Base-by-base conservation (phyloP, 495 filamentous ascomycete species). In the Aspergillus indologenus region DNA sequence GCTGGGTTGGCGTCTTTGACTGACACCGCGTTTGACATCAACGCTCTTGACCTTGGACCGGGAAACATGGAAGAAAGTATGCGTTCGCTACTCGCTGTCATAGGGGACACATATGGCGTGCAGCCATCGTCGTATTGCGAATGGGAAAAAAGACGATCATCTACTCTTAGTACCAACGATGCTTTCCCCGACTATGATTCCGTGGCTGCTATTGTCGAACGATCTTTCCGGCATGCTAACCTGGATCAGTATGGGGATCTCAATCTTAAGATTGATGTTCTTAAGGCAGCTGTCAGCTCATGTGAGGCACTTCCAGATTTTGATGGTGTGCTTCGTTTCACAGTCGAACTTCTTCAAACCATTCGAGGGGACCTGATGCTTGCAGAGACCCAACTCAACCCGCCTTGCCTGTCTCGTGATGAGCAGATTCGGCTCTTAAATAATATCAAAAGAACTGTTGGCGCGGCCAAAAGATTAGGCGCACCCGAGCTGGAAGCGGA, bases 231-330 rank as follows among this genome's bases (percentile, higher is more conserved):
- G 22, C 71, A 77, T 59, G 47, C 71, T 47, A 65, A 63, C 17
- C 57, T 79, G 40, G 71, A 78, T 64, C 61, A 65, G 51, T 79
- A 78, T 55, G 77, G 77, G 11, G 76, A 80, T 53, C 34, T 78
- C 43, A 82, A 81, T 52, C 67, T 96, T 63, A 96, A 97, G 71
- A 80, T 91, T 45, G 88, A 96, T 68, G 84, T 98, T 48, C 79
- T 97, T 5, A 84, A 88, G 56, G 83, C 84, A 21, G 95, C 92
- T 64, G 91, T 95, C 54, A 90, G 90, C 68, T 86, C 96, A 59
- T 94, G 90, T 54, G 94, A 98, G 76, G 94, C 94, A 14, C 79
- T 97, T 31, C 93, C 94, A 2, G 91, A 97, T 64, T 94, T 96
- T 69, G 79, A 87, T 49, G 94, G 92, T 9, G 90, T 96, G 19